A percentile compares a stretch with the other conserved stretches of the same genome.
Evolutionary conservation across 1,284 basidiomycete genomes (phyloP).

Genomic region (Pseudozyma sp.): DNA sequence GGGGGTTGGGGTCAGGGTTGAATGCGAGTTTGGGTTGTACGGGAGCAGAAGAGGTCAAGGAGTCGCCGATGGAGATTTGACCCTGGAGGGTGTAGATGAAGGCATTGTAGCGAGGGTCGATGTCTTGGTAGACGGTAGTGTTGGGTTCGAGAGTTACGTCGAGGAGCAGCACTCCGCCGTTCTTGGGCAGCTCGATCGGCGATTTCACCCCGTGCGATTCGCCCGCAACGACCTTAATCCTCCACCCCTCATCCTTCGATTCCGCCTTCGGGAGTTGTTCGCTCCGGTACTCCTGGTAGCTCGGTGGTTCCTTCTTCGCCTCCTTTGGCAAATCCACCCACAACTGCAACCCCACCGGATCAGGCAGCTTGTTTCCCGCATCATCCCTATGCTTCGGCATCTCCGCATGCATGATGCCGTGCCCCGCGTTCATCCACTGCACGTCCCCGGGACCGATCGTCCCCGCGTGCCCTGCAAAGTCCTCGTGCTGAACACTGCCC

Average conservation of each 20-base stretch:
- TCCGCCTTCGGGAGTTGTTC: constrained; percentile 67
- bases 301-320: constrained; percentile 80
- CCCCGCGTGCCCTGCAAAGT: constrained; percentile 83
- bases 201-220: constrained; percentile 85
- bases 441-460: constrained; percentile 76
- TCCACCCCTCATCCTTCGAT: constrained; percentile 78
- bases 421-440: constrained; percentile 58
- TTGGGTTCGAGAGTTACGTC: constrained; percentile 80
- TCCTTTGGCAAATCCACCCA: constrained; percentile 92
- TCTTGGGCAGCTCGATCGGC: constrained; percentile 80
- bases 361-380: constrained; percentile 72
- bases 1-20: not conserved
- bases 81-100: constrained; percentile 68
- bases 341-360: constrained; percentile 83
- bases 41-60: constrained; percentile 60
- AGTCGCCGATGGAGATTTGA: constrained; percentile 73
- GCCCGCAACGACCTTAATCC: constrained; percentile 87
- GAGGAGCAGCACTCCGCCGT: constrained; percentile 91
- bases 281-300: constrained; percentile 72
- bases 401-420: constrained; percentile 69
- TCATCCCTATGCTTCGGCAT: constrained; percentile 84
- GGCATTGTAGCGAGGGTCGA: constrained; percentile 74
- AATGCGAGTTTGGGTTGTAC: not conserved
- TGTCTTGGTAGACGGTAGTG: constrained; percentile 81
- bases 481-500: constrained; percentile 87